Evolutionary conservation across 2,329 filamentous ascomycete genomes (phyloP), one percentile per base, ranked within the genome.

Genomic region (Xylaria sp.): DNA sequence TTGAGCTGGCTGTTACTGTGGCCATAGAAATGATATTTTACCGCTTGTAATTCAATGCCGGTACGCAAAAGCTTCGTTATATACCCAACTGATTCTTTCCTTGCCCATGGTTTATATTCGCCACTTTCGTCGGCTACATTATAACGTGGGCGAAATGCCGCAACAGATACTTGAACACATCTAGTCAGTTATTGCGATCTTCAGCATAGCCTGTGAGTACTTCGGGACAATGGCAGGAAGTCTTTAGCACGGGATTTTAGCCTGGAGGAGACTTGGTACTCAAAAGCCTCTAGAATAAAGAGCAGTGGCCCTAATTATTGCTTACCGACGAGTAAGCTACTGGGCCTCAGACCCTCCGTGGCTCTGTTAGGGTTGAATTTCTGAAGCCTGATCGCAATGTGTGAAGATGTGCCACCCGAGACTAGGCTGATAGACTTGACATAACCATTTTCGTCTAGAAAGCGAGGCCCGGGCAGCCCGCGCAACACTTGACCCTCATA

Each of bases 1-100:
- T 65, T 61, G 42, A 61, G 57, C 50, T 65, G 63, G 33, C 63
- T 61, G 50, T 65, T 65, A 11, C 51, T 61, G 42, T 61, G n/a
- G 11, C 63, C 63, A 27, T 61, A 61, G 36, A 65, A 65, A 33
- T 65, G 55, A 29, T 61, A 65, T 38, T 56, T 55, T 9, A 47
- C 56, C 15, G 50, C 42, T 13, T 56, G 56, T 44, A 65, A 11
- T 22, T 50, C 57, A 29, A 61, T 56, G 2, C 63, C 63, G 4
- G 62, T 13, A 1, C 62, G 62, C 22, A 65, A 27, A 27, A 65
- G 11, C 17, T 45, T 61, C 10, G 25, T 38, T 10, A 55, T 36
- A n/a, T 65, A 65, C 22, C 22, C 63, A 3, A 20, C 20, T 17
- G 44, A 56, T 50, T 65, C 62, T 33, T 60, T 65, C 9, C 50